Conservation (phyloP, 805 yeast genomes). For the Candida krabiensis region DNA sequence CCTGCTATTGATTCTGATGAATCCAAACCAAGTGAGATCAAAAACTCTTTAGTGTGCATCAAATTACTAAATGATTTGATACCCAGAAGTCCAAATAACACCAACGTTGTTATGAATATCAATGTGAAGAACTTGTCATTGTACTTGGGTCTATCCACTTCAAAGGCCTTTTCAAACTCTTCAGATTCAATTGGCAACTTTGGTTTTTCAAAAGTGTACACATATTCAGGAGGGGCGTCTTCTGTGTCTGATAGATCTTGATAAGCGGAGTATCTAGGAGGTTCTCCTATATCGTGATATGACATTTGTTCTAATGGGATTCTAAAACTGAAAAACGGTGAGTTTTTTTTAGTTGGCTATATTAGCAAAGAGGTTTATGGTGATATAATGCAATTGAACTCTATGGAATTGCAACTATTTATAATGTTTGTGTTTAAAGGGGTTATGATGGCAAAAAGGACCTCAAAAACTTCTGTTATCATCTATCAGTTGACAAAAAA, state of each 20-base stretch:
- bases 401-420: no score
- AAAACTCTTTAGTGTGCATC: slow-evolving; percentile 7
- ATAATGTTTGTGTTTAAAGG: no score
- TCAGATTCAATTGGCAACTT: slow-evolving; percentile 30
- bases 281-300: slow-evolving; percentile 8
- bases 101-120: slow-evolving; percentile 35
- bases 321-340: no score
- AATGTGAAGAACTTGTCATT: slow-evolving; percentile 74
- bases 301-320: no score
- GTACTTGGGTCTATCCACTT: slow-evolving; percentile 57
- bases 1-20: slow-evolving; percentile 6
- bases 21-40: neutral
- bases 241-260: slow-evolving; percentile 19
- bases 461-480: no score
- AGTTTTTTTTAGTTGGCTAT: no score
- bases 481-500: no score
- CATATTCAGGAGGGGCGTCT: slow-evolving; percentile 28
- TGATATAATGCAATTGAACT: no score
- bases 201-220: slow-evolving; percentile 32
- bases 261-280: slow-evolving; percentile 21
- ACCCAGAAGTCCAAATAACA: slow-evolving; percentile 14
- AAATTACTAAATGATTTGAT: slow-evolving; percentile 13
- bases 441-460: no score
- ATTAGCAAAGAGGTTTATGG: no score
- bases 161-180: slow-evolving; percentile 67